Evolutionary conservation across 306 rosid species (phyloP), one percentile per base, ranked within the genome.

Genomic region (Prunus campanulata): DNA sequence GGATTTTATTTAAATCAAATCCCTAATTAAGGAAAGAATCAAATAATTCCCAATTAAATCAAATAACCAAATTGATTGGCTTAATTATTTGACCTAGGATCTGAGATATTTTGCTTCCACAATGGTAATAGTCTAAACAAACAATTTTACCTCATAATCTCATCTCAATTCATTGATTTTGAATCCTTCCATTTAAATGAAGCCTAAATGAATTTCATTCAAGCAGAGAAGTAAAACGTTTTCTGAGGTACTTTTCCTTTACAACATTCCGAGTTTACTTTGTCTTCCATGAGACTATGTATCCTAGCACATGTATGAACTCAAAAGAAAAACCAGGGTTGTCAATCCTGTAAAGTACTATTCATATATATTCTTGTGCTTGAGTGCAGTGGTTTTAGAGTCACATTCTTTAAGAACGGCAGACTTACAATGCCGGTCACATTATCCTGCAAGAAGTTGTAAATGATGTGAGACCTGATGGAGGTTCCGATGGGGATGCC

Each of bases 361-460:
- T 16, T 52, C n/a, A 52, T n/a, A 16, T 52, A 0, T 13, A 14
- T 50, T 3, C 52, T 32, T 49, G 54, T 12, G 55, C 55, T 50
- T 0, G 3, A 52, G 20, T 6, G 57, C 3, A 6, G 22, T 52
- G 57, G 3, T n/a, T 39, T 52, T 18, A 8, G 22, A 16, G 11
- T 52, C 11, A 6, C 22, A 6, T 52, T 8, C 57, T 16, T 52
- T 18, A 52, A 1, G 11, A 52, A 8, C 2, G 57, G 18, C n/a
- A 6, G 39, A 54, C 10, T 11, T 13, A 4, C 42, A 55, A 20
- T 47, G 60, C 15, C 49, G 59, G 63, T 80, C 77, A 75, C 72
- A 80, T 68, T 39, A 80, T 72, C 44, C 70, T 57, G 70, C 80
- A 80, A 19, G n/a, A 66, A 27, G 50, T 4, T 55, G 63, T 30